These are phyloP conservation scores for Coleophoma crateriformis DNA, from an alignment of 2,329 filamentous ascomycete genomes.

Conservation along the genomic window DNA sequence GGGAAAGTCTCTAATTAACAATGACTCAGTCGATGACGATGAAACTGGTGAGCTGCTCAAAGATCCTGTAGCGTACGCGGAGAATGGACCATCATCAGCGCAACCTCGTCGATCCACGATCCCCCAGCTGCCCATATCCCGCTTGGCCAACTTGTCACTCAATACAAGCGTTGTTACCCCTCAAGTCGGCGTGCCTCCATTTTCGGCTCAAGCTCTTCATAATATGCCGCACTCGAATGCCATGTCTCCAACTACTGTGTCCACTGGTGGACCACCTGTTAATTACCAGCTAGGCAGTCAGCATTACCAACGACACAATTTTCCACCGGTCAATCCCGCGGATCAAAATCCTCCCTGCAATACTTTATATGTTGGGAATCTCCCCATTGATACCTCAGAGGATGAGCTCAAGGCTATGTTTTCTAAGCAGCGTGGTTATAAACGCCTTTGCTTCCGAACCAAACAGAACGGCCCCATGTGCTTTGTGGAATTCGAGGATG, in stretches of 20 bases:
- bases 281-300: slow-evolving; percentile 50
- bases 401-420: slow-evolving; percentile 94
- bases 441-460: slow-evolving; percentile 87
- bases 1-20: slow-evolving; percentile 68
- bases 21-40: slow-evolving; percentile 62
- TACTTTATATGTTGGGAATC: slow-evolving; percentile 94
- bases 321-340: slow-evolving; percentile 85
- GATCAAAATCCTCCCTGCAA: slow-evolving; percentile 98
- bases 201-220: slow-evolving; percentile 13
- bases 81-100: slow-evolving; percentile 51
- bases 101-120: slow-evolving; percentile 64
- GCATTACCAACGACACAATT: slow-evolving; percentile 58
- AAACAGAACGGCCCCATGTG: slow-evolving; percentile 98
- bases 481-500: slow-evolving; percentile 96
- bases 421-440: slow-evolving; percentile 89
- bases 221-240: slow-evolving; percentile 30
- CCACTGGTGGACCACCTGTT: slow-evolving; percentile 33
- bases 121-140: slow-evolving; percentile 63
- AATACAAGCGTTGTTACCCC: slow-evolving; percentile 54
- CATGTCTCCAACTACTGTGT: slow-evolving; percentile 53
- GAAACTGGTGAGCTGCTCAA: slow-evolving; percentile 69
- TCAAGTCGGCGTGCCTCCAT: slow-evolving; percentile 16
- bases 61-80: slow-evolving; percentile 67
- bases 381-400: slow-evolving; percentile 87
- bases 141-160: slow-evolving; percentile 66